phyloP scores from a whole-genome alignment of 768 basidiomycete genomes.

The Russula emetica region DNA sequence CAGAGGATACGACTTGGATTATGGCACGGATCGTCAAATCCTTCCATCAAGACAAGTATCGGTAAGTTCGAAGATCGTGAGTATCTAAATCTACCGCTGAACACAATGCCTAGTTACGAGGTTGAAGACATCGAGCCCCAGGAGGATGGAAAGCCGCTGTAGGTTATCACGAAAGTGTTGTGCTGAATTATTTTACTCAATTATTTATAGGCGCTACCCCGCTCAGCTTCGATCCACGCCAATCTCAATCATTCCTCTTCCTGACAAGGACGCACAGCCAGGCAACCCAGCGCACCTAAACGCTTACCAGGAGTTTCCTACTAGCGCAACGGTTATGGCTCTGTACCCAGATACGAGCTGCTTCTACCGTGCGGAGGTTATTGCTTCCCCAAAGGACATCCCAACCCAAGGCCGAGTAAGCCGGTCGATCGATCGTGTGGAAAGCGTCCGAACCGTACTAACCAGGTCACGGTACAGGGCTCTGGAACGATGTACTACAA shows the following conservation, averaged over 20 bases:
- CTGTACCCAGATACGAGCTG: conserved; percentile 90
- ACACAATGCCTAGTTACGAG: conserved; percentile 54
- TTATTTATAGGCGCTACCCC: conserved; percentile 51
- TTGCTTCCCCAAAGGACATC: conserved; percentile 55
- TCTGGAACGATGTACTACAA: conserved; percentile 55
- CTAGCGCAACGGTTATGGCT: conserved; percentile 74
- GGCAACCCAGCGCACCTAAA: conserved; percentile 60
- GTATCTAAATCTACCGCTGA: background rate
- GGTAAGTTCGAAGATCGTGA: conserved; percentile 37
- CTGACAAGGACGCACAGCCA: conserved; percentile 58
- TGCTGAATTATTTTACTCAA: conserved; percentile 7
- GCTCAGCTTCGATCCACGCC: conserved; percentile 48
- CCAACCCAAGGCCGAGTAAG: conserved; percentile 40
- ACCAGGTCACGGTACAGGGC: conserved; percentile 11
- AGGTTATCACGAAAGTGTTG: background rate
- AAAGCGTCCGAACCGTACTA: conserved; percentile 33
- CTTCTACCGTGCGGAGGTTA: conserved; percentile 84
- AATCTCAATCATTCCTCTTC: conserved; percentile 67
- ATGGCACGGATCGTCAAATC: conserved; percentile 69
- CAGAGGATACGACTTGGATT: conserved; percentile 62
- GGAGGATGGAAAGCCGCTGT: conserved; percentile 63
- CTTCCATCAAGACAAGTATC: conserved; percentile 67
- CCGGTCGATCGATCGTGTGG: conserved; percentile 12
- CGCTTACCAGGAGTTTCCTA: conserved; percentile 66
- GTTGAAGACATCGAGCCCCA: conserved; percentile 83